Evolutionary conservation across 116 monocot genomes (phyloP).

Genomic region (Cymodocea nodosa): DNA sequence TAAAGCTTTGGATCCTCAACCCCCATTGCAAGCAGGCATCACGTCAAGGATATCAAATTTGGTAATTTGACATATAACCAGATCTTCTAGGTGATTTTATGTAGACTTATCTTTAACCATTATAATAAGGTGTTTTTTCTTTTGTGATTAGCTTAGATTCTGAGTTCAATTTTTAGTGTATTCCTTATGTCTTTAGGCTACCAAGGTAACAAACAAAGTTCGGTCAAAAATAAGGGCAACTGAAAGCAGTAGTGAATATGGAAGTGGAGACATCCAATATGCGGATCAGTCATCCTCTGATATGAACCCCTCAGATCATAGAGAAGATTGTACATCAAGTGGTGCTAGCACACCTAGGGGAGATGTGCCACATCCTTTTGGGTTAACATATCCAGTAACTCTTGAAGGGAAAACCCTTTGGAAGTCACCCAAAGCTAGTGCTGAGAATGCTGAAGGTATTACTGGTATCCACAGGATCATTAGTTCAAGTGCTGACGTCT

Average conservation of each 20-base stretch:
- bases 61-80: conserved; percentile 28
- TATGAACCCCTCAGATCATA: conserved; percentile 23
- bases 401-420: conserved; percentile 34
- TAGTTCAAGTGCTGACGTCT: too few species aligned
- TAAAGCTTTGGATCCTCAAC: conserved; percentile 32
- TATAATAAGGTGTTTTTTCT: background rate
- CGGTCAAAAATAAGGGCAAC: conserved; percentile 50
- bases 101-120: background rate
- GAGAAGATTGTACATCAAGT: conserved; percentile 66
- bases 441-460: conserved; percentile 47
- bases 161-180: too few species aligned
- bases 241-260: conserved; percentile 36
- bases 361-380: conserved; percentile 36
- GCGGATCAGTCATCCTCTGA: conserved; percentile 26
- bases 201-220: conserved; percentile 75
- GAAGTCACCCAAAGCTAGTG: conserved; percentile 25
- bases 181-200: conserved; percentile 46
- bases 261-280: conserved; percentile 35
- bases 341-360: conserved; percentile 70
- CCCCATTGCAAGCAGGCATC: conserved; percentile 55
- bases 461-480: conserved; percentile 46
- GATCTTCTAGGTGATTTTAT: too few species aligned
- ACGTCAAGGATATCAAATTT: conserved; percentile 80
- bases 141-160: too few species aligned
- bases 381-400: conserved; percentile 2